phyloP scores from a whole-genome alignment of 169 alveolate genomes.

The Plasmodium gaboni region DNA sequence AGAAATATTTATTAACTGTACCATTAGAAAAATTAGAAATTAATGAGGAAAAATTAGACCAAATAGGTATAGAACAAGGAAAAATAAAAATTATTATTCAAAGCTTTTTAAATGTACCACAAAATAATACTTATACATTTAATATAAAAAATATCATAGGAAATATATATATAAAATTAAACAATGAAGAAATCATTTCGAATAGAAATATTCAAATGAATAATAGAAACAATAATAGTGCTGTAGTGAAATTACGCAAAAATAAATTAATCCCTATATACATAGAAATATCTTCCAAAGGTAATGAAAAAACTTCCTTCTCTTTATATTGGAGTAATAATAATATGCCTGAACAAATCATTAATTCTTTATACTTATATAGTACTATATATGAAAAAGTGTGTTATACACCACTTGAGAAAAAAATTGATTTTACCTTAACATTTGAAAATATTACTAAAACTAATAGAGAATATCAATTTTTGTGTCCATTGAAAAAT shows the following conservation, averaged over 20 bases:
- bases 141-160: conserved; percentile 41
- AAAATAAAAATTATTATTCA: conserved; percentile 62
- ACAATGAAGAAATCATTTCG: conserved; percentile 44
- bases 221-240: conserved; percentile 12
- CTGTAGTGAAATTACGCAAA: conserved; percentile 25
- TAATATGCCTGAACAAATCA: conserved; percentile 51
- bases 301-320: conserved; percentile 36
- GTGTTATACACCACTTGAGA: conserved; percentile 38
- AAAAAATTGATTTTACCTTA: conserved; percentile 40
- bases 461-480: conserved; percentile 40
- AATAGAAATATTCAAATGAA: conserved; percentile 14
- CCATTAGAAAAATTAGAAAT: conserved; percentile 53
- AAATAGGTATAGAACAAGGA: conserved; percentile 58
- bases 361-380: conserved; percentile 51
- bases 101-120: conserved; percentile 47
- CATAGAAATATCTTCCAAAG: conserved; percentile 53
- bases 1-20: conserved; percentile 30
- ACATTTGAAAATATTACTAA: conserved; percentile 50
- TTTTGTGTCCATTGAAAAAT: conserved; percentile 57
- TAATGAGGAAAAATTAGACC: conserved; percentile 30
- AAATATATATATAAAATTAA: conserved; percentile 40
- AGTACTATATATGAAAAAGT: conserved; percentile 60
- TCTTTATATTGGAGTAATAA: conserved; percentile 55
- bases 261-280: conserved; percentile 39
- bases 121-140: conserved; percentile 34